Evolutionary conservation across 192 early-diverging fungal species (phyloP).

Genomic region (Mortierella antarctica): DNA sequence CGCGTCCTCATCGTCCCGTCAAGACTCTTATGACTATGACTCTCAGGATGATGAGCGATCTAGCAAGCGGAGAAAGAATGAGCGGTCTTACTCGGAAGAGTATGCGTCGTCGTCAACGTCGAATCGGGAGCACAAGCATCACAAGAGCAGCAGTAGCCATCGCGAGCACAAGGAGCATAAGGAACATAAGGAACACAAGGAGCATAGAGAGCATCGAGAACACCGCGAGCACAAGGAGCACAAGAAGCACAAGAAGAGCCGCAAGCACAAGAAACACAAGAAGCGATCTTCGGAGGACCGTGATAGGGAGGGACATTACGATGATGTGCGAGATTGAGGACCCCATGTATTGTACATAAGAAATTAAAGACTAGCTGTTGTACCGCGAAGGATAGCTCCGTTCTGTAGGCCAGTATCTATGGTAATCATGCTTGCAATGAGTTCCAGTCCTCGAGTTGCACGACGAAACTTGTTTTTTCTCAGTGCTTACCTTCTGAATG

Average conservation of each 20-base stretch:
- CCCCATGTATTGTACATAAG: no score
- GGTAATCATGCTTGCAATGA: no score
- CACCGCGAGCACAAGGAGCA: constrained; percentile 33
- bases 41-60: constrained; percentile 11
- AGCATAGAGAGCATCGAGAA: constrained; percentile 22
- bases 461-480: no score
- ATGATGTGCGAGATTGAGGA: no score
- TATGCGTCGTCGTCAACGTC: constrained; percentile 31
- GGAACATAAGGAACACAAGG: constrained; percentile 22
- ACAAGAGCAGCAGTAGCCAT: constrained; percentile 25
- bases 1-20: no score
- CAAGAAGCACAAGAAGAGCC: constrained; percentile 53
- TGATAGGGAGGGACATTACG: constrained; percentile 4
- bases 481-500: no score
- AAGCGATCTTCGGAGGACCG: constrained; percentile 49
- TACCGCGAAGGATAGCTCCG: no score
- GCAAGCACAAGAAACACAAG: constrained; percentile 53
- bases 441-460: no score
- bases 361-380: no score
- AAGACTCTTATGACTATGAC: constrained; percentile 6
- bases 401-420: no score
- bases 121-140: constrained; percentile 29
- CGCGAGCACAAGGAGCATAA: constrained; percentile 7
- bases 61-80: constrained; percentile 26
- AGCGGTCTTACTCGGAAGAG: constrained; percentile 39